Conservation (phyloP, 1,284 basidiomycete genomes). For the Anthracocystis walkeri region DNA sequence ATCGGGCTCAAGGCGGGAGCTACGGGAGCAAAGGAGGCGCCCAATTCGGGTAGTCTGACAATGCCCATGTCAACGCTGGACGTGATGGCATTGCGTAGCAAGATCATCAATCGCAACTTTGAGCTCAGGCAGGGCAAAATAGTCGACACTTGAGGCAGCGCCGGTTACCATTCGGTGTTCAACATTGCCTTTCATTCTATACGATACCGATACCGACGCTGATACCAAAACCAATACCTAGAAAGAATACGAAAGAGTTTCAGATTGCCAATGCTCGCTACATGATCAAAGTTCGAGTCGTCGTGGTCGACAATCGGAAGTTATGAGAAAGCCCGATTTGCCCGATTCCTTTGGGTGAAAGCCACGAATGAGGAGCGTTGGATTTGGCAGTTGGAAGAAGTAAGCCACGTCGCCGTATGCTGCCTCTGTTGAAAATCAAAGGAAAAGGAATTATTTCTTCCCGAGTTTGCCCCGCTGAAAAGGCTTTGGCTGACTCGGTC, state of each 20-base stretch:
- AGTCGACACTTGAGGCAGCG: conserved; percentile 16
- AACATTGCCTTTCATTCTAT: no score
- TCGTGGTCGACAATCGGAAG: no score
- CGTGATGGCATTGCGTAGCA: conserved; percentile 22
- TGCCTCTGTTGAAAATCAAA: conserved; percentile 10
- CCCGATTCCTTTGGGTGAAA: conserved; percentile 1
- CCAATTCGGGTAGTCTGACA: conserved; percentile 17
- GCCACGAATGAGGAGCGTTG: conserved; percentile 25
- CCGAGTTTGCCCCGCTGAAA: conserved; percentile 14
- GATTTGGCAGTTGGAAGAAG: conserved; percentile 8
- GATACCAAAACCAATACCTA: no score
- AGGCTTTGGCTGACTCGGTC: conserved; percentile 24
- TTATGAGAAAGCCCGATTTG: conserved; percentile 3
- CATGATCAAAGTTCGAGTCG: no score
- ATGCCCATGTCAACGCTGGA: conserved; percentile 29
- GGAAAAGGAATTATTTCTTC: conserved; percentile 9
- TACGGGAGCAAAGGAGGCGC: conserved; percentile 7
- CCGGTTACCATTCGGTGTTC: no score
- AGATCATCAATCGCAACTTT: conserved; percentile 30
- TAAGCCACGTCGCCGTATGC: conserved; percentile 9
- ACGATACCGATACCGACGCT: no score
- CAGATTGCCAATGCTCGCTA: no score
- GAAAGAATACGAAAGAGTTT: no score
- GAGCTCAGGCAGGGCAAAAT: conserved; percentile 20
- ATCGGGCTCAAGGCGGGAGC: conserved; percentile 34